These are phyloP conservation scores for Macrophomina pseudophaseolina DNA, from an alignment of 2,329 filamentous ascomycete species.

Conservation along the genomic window DNA sequence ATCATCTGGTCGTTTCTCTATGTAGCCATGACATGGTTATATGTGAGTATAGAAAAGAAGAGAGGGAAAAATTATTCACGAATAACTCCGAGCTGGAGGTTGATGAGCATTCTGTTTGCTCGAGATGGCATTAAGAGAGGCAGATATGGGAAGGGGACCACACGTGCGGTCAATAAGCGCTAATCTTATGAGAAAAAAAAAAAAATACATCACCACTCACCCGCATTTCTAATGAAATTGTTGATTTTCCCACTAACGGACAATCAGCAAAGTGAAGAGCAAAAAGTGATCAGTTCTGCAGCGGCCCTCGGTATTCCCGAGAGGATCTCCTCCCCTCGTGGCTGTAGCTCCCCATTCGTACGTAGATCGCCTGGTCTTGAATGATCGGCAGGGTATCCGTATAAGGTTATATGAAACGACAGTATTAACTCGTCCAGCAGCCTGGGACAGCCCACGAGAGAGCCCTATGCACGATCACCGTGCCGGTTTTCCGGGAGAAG, in stretches of 20 bases:
- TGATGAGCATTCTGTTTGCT: too few species aligned
- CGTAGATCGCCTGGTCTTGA: background rate
- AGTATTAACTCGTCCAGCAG: background rate
- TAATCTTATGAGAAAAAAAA: background rate
- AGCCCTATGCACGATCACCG: background rate
- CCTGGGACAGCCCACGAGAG: background rate
- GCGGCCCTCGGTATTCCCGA: background rate
- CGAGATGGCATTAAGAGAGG: too few species aligned
- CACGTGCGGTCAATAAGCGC: too few species aligned
- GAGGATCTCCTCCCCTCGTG: background rate
- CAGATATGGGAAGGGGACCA: too few species aligned
- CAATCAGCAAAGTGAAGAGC: background rate
- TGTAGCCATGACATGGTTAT: too few species aligned
- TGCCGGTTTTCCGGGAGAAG: background rate
- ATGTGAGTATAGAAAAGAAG: too few species aligned
- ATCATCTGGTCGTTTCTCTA: too few species aligned
- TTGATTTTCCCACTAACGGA: background rate
- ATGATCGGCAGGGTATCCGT: background rate
- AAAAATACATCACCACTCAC: background rate
- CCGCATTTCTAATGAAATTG: background rate
- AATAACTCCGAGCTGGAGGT: too few species aligned
- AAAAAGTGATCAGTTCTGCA: background rate
- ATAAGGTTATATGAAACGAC: constrained; percentile 10
- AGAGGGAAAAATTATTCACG: too few species aligned
- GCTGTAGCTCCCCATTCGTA: background rate